Conservation (phyloP, 768 basidiomycete species). For the Tephrocybe sp. region DNA sequence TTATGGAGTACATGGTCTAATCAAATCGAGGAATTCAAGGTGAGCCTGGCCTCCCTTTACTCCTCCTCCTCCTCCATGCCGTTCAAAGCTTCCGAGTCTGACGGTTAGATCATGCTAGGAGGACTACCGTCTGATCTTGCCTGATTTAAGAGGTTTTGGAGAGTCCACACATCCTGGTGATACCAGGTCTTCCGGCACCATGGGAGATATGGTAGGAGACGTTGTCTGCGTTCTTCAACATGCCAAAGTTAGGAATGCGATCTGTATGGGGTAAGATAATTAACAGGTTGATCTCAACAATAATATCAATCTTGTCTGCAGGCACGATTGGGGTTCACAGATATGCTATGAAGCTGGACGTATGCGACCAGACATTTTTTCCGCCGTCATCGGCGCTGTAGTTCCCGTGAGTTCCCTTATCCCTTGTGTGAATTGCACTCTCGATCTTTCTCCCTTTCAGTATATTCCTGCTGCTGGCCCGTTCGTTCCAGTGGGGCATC, state of each 20-base stretch:
- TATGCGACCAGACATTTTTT: slow-evolving; percentile 62
- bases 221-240: slow-evolving; percentile 59
- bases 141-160: slow-evolving; percentile 70
- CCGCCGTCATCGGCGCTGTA: slow-evolving; percentile 53
- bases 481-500: slow-evolving; percentile 43
- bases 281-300: too few relatives aligned
- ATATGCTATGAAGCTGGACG: slow-evolving; percentile 69
- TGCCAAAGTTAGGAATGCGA: slow-evolving; percentile 43
- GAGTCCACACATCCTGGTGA: slow-evolving; percentile 65
- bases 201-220: slow-evolving; percentile 62
- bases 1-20: slow-evolving; percentile 74
- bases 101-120: slow-evolving; percentile 30
- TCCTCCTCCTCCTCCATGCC: too few relatives aligned
- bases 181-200: slow-evolving; percentile 51
- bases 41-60: too few relatives aligned
- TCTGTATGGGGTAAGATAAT: slow-evolving; percentile 68
- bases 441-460: slow-evolving; percentile 30
- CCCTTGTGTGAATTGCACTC: background rate
- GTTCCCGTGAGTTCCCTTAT: slow-evolving; percentile 50
- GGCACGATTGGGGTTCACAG: slow-evolving; percentile 76
- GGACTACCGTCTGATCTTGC: slow-evolving; percentile 60
- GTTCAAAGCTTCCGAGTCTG: too few relatives aligned
- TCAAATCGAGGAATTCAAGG: slow-evolving; percentile 68
- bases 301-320: too few relatives aligned
- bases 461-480: slow-evolving; percentile 55